Conservation (phyloP, 2,329 filamentous ascomycete species). For the Fusarium multiceps region DNA sequence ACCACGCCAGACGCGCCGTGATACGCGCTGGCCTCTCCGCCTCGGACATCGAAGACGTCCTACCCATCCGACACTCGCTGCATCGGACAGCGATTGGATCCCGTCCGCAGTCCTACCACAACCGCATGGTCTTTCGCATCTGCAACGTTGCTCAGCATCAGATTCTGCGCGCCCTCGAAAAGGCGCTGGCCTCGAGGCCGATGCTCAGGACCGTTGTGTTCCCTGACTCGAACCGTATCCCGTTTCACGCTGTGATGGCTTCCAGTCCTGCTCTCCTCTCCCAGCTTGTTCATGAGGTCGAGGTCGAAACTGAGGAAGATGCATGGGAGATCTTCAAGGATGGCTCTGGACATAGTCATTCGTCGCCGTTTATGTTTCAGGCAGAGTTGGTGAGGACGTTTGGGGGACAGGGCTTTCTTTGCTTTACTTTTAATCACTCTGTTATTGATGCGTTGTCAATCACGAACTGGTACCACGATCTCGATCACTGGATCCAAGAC, state of each 20-base stretch:
- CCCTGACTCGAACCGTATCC: conserved; percentile 17
- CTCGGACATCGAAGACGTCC: conserved; percentile 45
- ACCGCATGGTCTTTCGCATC: conserved; percentile 49
- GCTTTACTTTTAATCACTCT: conserved; percentile 51
- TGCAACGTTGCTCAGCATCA: conserved; percentile 28
- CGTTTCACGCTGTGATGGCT: conserved; percentile 47
- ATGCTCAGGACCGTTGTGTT: conserved; percentile 49
- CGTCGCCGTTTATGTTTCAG: conserved; percentile 49
- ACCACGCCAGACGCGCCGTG: conserved; percentile 18
- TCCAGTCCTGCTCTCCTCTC: conserved; percentile 40
- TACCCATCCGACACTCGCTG: conserved; percentile 48
- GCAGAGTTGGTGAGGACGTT: conserved; percentile 42
- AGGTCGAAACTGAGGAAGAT: conserved; percentile 39
- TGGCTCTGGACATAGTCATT: conserved; percentile 25
- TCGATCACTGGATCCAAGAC: conserved; percentile 48
- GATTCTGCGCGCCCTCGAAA: conserved; percentile 46
- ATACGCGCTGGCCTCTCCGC: conserved; percentile 32
- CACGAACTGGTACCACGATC: conserved; percentile 49
- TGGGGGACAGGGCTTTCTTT: conserved; percentile 38
- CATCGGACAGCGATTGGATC: conserved; percentile 48
- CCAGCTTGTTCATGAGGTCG: conserved; percentile 42
- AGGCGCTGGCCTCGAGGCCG: conserved; percentile 43
- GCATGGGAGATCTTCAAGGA: conserved; percentile 38
- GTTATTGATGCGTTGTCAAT: conserved; percentile 51
- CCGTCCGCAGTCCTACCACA: conserved; percentile 51